phyloP scores from a whole-genome alignment of 768 basidiomycete species.

The Suillus paluster region DNA sequence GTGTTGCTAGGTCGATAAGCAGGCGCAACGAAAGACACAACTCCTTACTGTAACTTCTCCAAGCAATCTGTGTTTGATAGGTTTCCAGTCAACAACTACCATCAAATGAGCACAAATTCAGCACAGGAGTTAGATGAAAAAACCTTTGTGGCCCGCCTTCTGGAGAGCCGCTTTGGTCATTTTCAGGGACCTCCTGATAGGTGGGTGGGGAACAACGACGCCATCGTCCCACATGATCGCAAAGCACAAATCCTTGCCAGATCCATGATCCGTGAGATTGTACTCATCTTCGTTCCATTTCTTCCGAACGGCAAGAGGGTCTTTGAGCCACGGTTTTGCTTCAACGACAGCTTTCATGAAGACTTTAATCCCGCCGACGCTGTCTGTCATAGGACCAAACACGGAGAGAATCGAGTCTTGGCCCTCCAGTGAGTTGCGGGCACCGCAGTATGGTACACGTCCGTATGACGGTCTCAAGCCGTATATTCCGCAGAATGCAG shows the following conservation, averaged over 20 bases:
- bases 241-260: conserved; percentile 56
- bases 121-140: conserved; percentile 9
- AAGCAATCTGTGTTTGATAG: conserved; percentile 56
- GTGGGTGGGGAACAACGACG: conserved; percentile 63
- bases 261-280: conserved; percentile 58
- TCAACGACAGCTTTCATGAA: conserved; percentile 70
- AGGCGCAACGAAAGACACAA: conserved; percentile 12
- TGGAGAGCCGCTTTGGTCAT: conserved; percentile 57
- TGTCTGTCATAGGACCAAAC: conserved; percentile 70
- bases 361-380: conserved; percentile 60
- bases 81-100: conserved; percentile 73
- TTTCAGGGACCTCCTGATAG: conserved; percentile 63
- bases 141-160: conserved; percentile 69
- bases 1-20: neutral
- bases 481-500: conserved; percentile 70
- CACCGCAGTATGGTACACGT: conserved; percentile 73
- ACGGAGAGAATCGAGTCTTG: conserved; percentile 75
- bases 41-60: conserved; percentile 43
- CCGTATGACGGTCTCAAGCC: conserved; percentile 71
- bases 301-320: conserved; percentile 61
- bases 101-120: neutral
- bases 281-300: conserved; percentile 67
- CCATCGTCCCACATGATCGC: conserved; percentile 73
- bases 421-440: conserved; percentile 67
- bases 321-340: conserved; percentile 65